phyloP scores from a whole-genome alignment of 192 early-diverging fungal genomes.

The Dispira simplex region DNA sequence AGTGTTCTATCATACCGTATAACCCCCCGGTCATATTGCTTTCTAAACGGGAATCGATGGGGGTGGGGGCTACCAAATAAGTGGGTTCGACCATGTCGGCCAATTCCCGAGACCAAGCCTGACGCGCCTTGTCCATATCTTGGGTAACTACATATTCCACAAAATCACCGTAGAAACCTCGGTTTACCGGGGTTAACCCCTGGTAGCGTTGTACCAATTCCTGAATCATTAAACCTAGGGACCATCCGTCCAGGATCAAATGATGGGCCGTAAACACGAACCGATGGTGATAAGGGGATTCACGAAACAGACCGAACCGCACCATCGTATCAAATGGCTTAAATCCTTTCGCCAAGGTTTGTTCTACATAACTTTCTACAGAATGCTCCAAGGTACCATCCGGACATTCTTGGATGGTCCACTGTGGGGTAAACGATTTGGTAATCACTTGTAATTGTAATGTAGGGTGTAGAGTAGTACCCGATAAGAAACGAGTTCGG shows the following conservation, averaged over 20 bases:
- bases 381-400: too few relatives aligned
- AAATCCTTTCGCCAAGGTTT: not conserved
- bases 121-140: not conserved
- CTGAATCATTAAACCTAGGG: not conserved
- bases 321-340: not conserved
- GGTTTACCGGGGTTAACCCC: too few relatives aligned
- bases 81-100: not conserved
- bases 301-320: conserved; percentile 1
- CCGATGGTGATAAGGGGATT: not conserved
- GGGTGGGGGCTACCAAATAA: not conserved
- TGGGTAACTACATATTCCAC: not conserved
- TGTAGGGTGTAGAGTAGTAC: not conserved
- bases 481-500: conserved; percentile 1
- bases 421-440: not conserved
- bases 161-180: not conserved
- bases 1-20: not conserved
- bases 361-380: not conserved
- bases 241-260: not conserved
- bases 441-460: not conserved
- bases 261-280: not conserved
- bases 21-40: not conserved
- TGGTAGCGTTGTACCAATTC: not conserved
- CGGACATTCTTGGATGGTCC: not conserved
- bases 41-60: not conserved
- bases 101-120: not conserved